Conservation (phyloP, 441 rosid genomes). For the Macaranga tanarius region DNA sequence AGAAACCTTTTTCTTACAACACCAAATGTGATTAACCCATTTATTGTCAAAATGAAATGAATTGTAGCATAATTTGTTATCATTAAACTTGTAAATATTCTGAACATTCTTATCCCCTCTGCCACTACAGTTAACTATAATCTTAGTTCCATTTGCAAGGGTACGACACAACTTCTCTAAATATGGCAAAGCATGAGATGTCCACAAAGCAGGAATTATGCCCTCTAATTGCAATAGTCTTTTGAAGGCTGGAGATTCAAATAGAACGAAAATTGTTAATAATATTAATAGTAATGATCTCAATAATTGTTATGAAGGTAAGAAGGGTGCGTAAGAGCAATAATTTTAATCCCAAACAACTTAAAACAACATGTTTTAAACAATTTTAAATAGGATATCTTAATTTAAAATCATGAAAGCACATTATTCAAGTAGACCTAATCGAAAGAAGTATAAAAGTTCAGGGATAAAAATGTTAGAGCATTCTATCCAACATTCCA, state of each 20-base stretch:
- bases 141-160: conserved; percentile 55
- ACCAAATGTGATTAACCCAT: conserved; percentile 6
- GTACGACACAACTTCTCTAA: conserved; percentile 82
- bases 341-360: not conserved
- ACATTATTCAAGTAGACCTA: no score
- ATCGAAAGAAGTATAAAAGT: not conserved
- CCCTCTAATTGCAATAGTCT: conserved; percentile 74
- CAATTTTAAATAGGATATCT: no score
- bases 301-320: not conserved
- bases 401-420: no score
- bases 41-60: conserved; percentile 4
- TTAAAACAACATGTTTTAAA: no score
- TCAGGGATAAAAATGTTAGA: not conserved
- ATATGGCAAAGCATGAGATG: conserved; percentile 81
- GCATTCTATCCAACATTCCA: not conserved
- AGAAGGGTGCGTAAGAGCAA: not conserved
- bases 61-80: not conserved
- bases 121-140: conserved; percentile 82
- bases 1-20: not conserved
- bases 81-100: conserved; percentile 49
- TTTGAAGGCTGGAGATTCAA: conserved; percentile 62
- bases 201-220: conserved; percentile 83
- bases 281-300: not conserved
- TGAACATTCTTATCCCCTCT: conserved; percentile 95
- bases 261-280: not conserved